These are phyloP conservation scores for Geranium brycei DNA, from an alignment of 345 rosid species.

Conservation along the genomic window DNA sequence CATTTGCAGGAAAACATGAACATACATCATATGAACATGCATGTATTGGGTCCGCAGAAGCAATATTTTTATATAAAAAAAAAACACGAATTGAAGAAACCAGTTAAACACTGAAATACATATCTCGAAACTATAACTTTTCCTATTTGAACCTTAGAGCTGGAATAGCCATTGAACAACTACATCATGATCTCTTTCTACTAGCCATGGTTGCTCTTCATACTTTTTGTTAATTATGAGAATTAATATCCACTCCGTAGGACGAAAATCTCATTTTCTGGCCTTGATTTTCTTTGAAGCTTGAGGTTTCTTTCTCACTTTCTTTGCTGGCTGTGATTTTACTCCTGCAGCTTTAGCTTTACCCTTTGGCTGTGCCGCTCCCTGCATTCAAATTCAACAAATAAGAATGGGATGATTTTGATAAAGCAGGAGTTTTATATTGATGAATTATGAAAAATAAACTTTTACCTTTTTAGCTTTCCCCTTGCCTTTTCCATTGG, in stretches of 20 bases:
- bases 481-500: conserved; percentile 37
- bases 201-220: background rate
- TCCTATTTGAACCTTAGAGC: too few species aligned
- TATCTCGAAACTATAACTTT: background rate
- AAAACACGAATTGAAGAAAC: background rate
- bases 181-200: background rate
- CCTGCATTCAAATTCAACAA: conserved; percentile 29
- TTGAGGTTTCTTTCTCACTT: conserved; percentile 37
- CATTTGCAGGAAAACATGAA: too few species aligned
- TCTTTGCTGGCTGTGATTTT: conserved; percentile 50
- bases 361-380: conserved; percentile 40
- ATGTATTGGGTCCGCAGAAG: too few species aligned
- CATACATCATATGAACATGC: too few species aligned
- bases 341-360: conserved; percentile 34
- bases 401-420: conserved; percentile 1
- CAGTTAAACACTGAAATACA: background rate
- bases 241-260: too few species aligned
- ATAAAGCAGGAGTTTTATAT: background rate
- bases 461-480: conserved; percentile 45
- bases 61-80: too few species aligned
- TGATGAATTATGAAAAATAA: conserved; percentile 29
- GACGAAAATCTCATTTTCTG: conserved; percentile 20
- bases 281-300: conserved; percentile 32
- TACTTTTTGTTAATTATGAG: background rate
- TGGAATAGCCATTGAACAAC: background rate